Conservation (phyloP, 2,329 filamentous ascomycete species). For the Hysterium pulicare region DNA sequence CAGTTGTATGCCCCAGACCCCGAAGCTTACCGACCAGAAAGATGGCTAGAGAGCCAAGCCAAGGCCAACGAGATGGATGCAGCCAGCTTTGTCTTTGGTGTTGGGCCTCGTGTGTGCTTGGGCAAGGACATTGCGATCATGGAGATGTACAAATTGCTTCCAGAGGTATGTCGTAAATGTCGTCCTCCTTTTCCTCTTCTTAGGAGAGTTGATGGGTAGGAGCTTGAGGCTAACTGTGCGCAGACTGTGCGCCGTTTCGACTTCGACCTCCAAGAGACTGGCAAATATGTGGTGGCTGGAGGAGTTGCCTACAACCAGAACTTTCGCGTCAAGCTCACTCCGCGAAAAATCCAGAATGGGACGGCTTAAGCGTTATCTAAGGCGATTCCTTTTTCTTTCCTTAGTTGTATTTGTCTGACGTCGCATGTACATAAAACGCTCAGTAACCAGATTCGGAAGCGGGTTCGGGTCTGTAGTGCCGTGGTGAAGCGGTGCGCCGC, state of each 20-base stretch:
- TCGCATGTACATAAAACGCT: no score
- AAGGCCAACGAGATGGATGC: constrained; percentile 4
- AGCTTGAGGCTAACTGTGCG: neutral
- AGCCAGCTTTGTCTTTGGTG: constrained; percentile 5
- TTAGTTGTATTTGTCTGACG: no score
- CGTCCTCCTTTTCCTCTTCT: neutral
- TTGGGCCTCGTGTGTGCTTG: constrained; percentile 5
- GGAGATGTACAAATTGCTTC: constrained; percentile 7
- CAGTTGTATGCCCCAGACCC: constrained; percentile 2
- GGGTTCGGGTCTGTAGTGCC: no score
- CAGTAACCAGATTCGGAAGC: no score
- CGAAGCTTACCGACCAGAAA: constrained; percentile 4
- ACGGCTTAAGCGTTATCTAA: no score
- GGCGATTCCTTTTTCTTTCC: no score
- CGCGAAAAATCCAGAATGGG: no score
- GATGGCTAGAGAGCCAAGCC: constrained; percentile 1
- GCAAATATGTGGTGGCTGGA: constrained; percentile 4
- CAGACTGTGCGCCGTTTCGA: constrained; percentile 6
- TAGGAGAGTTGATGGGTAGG: neutral
- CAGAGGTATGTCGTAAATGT: constrained; percentile 7
- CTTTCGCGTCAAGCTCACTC: neutral
- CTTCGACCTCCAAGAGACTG: constrained; percentile 3
- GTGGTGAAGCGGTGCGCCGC: no score
- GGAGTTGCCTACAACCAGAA: constrained; percentile 6
- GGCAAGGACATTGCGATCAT: constrained; percentile 5